Base-by-base conservation (phyloP, 2,329 filamentous ascomycete genomes). In the Hirsutella rhossiliensis region DNA sequence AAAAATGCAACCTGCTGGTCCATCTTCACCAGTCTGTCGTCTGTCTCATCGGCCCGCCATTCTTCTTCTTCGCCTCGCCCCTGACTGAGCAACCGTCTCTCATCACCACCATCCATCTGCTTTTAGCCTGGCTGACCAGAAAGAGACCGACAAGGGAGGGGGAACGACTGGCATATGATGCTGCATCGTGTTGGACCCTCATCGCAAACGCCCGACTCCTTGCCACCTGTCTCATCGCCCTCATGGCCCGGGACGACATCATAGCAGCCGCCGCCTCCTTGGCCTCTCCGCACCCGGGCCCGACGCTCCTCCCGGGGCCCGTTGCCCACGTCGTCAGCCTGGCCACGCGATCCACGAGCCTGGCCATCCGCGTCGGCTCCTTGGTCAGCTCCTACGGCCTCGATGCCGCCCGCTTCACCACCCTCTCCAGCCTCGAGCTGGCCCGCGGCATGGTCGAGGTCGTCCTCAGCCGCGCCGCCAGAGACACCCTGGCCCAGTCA, bases 281-380 rank as follows among this genome's bases (percentile, higher is more conserved):
- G 19, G 45, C 44, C 28, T 47, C 49, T 38, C 53, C 54, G 5
- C 53, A 54, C 17, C 56, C 54, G 3, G 54, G 55, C 12, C 59
- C 57, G 41, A 80, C 76, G 11, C 66, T 83, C 17, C 68, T 83
- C 0, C 79, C 79, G 1, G 53, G 61, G 2, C 66, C 76, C 1
- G 58, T 82, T 40, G 79, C 79, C 30, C 73, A 70, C 42, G 71
- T 70, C 27, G 69, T 83, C 44, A 80, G 76, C 50, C 62, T 82
- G 38, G 73, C 76, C 11, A 76, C 78, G 3, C 69, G 75, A 43
- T 79, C 77, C 3, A 75, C 76, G 15, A 72, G 73, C 27, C 64
- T 82, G 20, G 72, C 72, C 29, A 66, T 79, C 20, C 71, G 74
- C 6, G 58, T 76, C 34, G 67, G 72, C 36, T 72, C 71, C 4